Conservation (phyloP, 2,329 filamentous ascomycete genomes). For the Fusarium circinatum region DNA sequence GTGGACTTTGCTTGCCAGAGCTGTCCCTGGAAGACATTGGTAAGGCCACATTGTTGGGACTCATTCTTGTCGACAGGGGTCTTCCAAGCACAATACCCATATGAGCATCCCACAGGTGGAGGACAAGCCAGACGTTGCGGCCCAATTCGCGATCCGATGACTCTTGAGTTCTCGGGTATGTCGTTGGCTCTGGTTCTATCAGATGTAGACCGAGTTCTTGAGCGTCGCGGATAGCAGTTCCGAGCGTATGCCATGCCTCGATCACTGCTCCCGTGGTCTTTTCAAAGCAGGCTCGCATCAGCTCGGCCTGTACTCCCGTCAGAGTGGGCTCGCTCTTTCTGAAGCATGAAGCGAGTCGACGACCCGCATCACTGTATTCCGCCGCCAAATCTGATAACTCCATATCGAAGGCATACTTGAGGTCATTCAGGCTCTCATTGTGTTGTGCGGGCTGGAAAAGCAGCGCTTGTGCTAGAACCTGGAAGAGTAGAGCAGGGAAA, state of each 20-base stretch:
- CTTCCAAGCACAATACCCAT: not conserved
- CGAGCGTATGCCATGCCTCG: not conserved
- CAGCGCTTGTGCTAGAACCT: not conserved
- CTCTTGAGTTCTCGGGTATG: not conserved
- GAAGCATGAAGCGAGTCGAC: not conserved
- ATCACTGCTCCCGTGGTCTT: not conserved
- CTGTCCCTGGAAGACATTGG: not conserved
- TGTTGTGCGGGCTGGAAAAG: not conserved
- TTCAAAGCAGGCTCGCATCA: not conserved
- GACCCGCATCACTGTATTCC: not conserved
- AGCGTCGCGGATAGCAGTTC: not conserved
- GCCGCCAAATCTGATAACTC: not conserved
- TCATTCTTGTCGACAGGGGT: not conserved
- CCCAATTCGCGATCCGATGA: not conserved
- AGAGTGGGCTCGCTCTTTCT: not conserved
- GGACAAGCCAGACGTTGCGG: not conserved
- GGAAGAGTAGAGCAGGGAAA: not conserved
- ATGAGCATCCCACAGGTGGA: not conserved
- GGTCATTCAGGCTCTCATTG: not conserved
- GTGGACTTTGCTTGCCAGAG: not conserved
- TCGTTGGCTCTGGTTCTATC: not conserved
- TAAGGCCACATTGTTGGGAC: not conserved
- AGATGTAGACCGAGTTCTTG: not conserved
- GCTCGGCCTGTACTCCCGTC: not conserved
- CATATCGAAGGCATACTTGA: not conserved